phyloP scores from a whole-genome alignment of 257 asterid genomes.

The Rauvolfia tetraphylla region DNA sequence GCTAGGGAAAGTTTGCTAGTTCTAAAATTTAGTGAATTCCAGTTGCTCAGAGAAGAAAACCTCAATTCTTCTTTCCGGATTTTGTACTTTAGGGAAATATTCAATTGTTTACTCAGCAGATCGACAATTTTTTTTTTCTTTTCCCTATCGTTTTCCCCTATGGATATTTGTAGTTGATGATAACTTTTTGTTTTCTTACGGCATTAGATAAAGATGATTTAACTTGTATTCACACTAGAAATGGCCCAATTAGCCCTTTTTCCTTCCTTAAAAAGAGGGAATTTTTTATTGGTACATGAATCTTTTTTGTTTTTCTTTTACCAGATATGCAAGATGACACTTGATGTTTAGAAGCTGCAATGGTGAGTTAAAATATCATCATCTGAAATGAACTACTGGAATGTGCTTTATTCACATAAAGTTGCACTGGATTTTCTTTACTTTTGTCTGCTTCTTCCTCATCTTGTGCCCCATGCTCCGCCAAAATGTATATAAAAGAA shows the following conservation, averaged over 20 bases:
- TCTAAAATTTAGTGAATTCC: not conserved
- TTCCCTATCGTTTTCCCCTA: not conserved
- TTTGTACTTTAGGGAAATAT: not conserved
- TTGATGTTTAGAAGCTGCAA: not conserved
- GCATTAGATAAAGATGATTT: not conserved
- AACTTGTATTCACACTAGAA: not conserved
- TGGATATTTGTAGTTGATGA: not conserved
- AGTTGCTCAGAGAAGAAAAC: not conserved
- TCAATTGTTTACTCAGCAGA: not conserved
- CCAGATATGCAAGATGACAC: not conserved
- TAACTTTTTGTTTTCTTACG: not conserved
- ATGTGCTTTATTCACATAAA: not conserved
- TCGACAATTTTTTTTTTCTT: not conserved
- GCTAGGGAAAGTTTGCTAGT: not conserved
- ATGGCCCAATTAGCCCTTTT: not conserved
- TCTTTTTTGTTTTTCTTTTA: not conserved
- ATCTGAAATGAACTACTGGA: not conserved
- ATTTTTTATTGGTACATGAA: not conserved
- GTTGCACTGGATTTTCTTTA: not conserved
- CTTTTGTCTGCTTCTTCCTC: not conserved
- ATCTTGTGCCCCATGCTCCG: not conserved
- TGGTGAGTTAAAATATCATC: not conserved
- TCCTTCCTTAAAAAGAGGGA: not conserved
- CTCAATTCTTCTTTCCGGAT: not conserved
- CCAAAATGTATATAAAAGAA: not conserved